Evolutionary conservation across 2,329 filamentous ascomycete species (phyloP), one percentile per base, ranked within the genome.

Genomic region (Ceratocystis albifundus): DNA sequence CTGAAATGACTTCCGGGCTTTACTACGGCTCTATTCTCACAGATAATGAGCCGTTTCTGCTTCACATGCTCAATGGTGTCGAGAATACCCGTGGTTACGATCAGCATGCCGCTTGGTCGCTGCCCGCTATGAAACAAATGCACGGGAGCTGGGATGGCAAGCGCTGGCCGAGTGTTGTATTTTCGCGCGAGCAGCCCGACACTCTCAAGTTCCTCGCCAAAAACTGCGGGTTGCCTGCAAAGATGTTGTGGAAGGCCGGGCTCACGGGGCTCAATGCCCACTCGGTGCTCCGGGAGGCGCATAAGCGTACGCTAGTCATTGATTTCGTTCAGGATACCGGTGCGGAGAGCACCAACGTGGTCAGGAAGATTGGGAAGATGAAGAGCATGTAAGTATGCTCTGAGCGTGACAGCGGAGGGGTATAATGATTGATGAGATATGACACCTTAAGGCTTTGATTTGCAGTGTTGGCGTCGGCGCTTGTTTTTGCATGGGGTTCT

Each of bases 191-290:
- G 41, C 61, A 46, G 36, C 36, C 22, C 17, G 22, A 62, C 6
- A 41, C 61, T 10, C 10, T 25, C 22, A 41, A 45, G 36, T n/a
- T 62, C 7, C 44, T 62, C 6, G 22, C n/a, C 25, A 62, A 17
- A 22, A 62, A 41, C 10, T 62, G 61, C 12, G 44, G 44, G 61
- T 17, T 62, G 15, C 61, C 61, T 6, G 22, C 41, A 22, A 20
- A 44, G n/a, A 41, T 41, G 32, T 22, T 62, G 6, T 62, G 61
- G 61, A 62, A 62, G 36, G 44, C 41, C 2, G 61, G 64, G 22
- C 48, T 53, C 10, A 53, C 48, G 48, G 48, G 48, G 8, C 48
- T 53, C 48, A 53, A 53, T 53, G 48, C 48, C 22, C 48, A 53
- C 15, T 53, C 48, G 48, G 48, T 25, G 48, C 48, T 53, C 5